Evolutionary conservation across 2,329 filamentous ascomycete genomes (phyloP).

Genomic region (Botrytis paeoniae): DNA sequence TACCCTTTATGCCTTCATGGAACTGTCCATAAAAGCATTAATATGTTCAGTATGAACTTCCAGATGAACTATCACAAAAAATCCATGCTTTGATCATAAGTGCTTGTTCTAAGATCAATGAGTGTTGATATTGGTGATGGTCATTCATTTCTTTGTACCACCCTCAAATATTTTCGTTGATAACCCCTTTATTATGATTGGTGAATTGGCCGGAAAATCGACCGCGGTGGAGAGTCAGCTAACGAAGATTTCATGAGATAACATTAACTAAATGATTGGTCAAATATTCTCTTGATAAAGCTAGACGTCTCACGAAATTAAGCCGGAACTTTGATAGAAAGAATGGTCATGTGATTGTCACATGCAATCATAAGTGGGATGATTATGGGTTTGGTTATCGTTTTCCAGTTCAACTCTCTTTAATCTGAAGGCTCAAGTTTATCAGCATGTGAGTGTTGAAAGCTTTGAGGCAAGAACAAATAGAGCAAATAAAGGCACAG

Average conservation of each 20-base stretch:
- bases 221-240: constrained; percentile 20
- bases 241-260: constrained; percentile 3
- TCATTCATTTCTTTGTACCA: constrained; percentile 17
- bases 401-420: background rate
- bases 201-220: constrained; percentile 26
- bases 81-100: background rate
- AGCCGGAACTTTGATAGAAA: background rate
- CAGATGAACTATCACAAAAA: constrained; percentile 5
- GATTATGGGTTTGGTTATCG: background rate
- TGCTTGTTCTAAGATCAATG: background rate
- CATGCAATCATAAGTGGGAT: background rate
- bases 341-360: background rate
- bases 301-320: background rate
- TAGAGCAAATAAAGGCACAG: background rate
- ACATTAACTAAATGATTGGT: constrained; percentile 3
- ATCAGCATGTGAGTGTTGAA: background rate
- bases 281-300: background rate
- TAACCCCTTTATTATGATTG: constrained; percentile 22
- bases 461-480: background rate
- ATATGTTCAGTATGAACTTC: constrained; percentile 1
- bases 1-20: background rate
- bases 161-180: background rate
- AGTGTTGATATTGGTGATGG: background rate
- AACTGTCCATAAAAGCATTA: background rate
- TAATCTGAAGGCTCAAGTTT: background rate